A percentile compares a stretch with the other conserved stretches of the same genome.
Evolutionary conservation across 441 rosid genomes (phyloP).

Genomic region (Gossypium gossypioides): DNA sequence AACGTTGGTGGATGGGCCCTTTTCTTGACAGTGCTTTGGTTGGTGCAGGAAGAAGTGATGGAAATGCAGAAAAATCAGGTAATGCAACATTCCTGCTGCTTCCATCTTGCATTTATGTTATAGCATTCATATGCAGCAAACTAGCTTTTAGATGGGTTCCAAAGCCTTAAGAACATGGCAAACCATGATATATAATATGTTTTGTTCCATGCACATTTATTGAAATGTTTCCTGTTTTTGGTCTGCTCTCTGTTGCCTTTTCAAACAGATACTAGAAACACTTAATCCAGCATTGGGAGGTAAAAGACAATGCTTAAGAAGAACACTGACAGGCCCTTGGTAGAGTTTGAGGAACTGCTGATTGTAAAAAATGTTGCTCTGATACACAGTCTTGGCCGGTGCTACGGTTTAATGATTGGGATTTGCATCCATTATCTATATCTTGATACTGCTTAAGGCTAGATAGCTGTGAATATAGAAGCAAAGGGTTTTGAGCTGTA

Average conservation of each 20-base stretch:
- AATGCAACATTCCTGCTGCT: neutral
- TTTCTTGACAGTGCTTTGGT: conserved; percentile 14
- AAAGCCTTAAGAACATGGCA: neutral
- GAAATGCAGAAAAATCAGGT: conserved; percentile 56
- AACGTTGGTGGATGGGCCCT: conserved; percentile 4
- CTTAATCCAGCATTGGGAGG: conserved; percentile 27
- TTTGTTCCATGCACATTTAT: neutral
- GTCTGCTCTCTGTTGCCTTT: neutral
- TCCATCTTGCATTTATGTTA: neutral
- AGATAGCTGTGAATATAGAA: conserved; percentile 23
- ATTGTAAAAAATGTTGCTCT: conserved; percentile 10
- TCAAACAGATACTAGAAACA: conserved; percentile 35
- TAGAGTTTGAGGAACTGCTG: conserved; percentile 23
- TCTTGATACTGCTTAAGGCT: conserved; percentile 4
- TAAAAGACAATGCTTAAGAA: conserved; percentile 43
- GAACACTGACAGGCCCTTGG: conserved; percentile 73
- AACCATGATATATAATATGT: neutral
- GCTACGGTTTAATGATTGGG: neutral
- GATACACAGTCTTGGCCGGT: conserved; percentile 6
- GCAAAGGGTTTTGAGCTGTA: conserved; percentile 26
- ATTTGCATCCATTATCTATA: neutral
- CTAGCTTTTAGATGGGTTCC: neutral
- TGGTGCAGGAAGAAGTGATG: conserved; percentile 36
- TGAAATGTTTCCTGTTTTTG: neutral
- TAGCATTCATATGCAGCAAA: neutral